Evolutionary conservation across 495 filamentous ascomycete species (phyloP).

Genomic region (Oidiodendron maius): DNA sequence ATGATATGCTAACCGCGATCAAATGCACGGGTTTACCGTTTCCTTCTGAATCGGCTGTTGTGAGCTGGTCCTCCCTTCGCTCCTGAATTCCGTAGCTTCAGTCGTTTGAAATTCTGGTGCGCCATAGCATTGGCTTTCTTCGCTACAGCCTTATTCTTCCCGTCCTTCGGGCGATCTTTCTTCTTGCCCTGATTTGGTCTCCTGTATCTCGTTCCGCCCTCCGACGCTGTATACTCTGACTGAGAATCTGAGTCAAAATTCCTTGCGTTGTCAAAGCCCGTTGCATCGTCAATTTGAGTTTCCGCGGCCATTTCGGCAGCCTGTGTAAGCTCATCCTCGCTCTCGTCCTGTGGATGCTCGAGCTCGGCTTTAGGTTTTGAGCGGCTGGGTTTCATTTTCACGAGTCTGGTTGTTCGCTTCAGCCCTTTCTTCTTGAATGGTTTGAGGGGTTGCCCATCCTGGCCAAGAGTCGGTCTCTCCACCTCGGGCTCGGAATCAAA

Average conservation of each 20-base stretch:
- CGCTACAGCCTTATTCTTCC: constrained; percentile 45
- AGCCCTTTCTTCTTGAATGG: constrained; percentile 89
- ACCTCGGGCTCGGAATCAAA: constrained; percentile 41
- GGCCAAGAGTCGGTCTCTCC: constrained; percentile 7
- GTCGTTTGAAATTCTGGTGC: constrained; percentile 73
- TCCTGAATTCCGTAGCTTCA: constrained; percentile 68
- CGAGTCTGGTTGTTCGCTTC: constrained; percentile 75
- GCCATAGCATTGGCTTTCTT: constrained; percentile 68
- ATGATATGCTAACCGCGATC: no score
- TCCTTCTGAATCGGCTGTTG: constrained; percentile 43
- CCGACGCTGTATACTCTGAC: constrained; percentile 24
- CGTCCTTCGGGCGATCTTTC: constrained; percentile 33
- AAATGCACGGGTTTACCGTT: no score
- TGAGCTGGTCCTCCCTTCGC: constrained; percentile 44
- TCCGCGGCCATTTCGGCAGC: constrained; percentile 30
- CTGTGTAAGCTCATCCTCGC: constrained; percentile 21
- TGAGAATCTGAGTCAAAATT: constrained; percentile 30
- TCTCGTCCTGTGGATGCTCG: neutral
- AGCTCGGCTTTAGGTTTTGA: constrained; percentile 26
- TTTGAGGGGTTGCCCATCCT: constrained; percentile 46
- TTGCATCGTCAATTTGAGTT: constrained; percentile 27
- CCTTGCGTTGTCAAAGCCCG: constrained; percentile 24
- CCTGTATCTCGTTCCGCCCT: constrained; percentile 22
- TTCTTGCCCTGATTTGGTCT: constrained; percentile 28
- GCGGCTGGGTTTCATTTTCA: constrained; percentile 58